These are phyloP conservation scores for Boletus sp. DNA, from an alignment of 768 basidiomycete genomes.

Conservation along the genomic window DNA sequence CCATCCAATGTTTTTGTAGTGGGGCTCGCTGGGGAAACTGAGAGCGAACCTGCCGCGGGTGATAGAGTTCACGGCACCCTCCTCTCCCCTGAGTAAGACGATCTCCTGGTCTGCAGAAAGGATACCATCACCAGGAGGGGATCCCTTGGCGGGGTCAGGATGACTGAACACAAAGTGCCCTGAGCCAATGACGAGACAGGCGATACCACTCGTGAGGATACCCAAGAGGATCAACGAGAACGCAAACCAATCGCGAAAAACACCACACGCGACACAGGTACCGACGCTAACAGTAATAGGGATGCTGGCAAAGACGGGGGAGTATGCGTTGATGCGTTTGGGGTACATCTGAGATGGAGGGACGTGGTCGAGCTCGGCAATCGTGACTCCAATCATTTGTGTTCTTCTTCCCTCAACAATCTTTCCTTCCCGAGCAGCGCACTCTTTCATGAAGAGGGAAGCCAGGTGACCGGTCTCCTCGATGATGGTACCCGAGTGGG, in stretches of 20 bases:
- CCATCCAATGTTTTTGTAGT: slow-evolving; percentile 28
- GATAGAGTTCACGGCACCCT: slow-evolving; percentile 30
- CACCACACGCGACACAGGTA: slow-evolving; percentile 26
- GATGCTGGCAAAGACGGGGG: slow-evolving; percentile 27
- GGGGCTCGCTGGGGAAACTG: slow-evolving; percentile 24
- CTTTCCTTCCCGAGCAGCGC: slow-evolving; percentile 8
- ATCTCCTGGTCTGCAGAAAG: slow-evolving; percentile 22
- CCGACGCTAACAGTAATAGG: slow-evolving; percentile 31
- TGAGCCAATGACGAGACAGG: slow-evolving; percentile 34
- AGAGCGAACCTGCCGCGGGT: slow-evolving; percentile 33
- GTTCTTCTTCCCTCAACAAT: slow-evolving; percentile 26
- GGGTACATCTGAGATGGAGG: slow-evolving; percentile 19
- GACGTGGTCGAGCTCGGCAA: slow-evolving; percentile 24
- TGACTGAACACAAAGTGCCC: slow-evolving; percentile 28
- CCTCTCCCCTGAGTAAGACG: slow-evolving; percentile 28
- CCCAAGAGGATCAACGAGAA: slow-evolving; percentile 36
- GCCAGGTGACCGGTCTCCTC: slow-evolving; percentile 32
- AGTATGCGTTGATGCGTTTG: slow-evolving; percentile 16
- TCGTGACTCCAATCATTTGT: slow-evolving; percentile 23
- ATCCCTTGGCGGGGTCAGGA: slow-evolving; percentile 23
- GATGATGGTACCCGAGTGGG: slow-evolving; percentile 32
- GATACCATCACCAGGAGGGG: slow-evolving; percentile 32
- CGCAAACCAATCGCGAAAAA: slow-evolving; percentile 32
- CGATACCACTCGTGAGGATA: slow-evolving; percentile 29
- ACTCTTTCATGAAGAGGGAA: slow-evolving; percentile 27